Evolutionary conservation across 768 basidiomycete genomes (phyloP).

Genomic region (Hortiboletus flavorubellus): DNA sequence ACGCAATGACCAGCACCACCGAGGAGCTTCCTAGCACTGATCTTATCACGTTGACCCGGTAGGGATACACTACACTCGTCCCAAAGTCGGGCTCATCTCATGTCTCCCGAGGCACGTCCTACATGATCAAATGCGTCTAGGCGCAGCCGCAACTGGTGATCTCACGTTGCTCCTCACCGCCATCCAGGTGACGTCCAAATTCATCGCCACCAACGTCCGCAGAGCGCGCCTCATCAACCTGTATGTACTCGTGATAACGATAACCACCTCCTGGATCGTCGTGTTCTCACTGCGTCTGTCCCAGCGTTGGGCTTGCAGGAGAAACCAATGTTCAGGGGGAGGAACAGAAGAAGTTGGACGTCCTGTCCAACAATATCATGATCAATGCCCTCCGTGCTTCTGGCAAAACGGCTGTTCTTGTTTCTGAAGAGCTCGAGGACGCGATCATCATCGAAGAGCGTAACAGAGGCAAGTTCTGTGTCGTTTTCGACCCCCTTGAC

Average conservation of each 20-base stretch:
- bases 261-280: not conserved
- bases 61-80: slow-evolving; percentile 18
- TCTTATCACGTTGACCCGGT: slow-evolving; percentile 92
- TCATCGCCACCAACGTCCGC: slow-evolving; percentile 97
- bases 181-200: slow-evolving; percentile 94
- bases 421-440: slow-evolving; percentile 93
- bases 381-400: slow-evolving; percentile 93
- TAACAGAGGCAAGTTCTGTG: slow-evolving; percentile 87
- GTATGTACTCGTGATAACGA: slow-evolving; percentile 43
- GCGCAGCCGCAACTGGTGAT: slow-evolving; percentile 85
- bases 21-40: slow-evolving; percentile 80
- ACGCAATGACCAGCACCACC: slow-evolving; percentile 25
- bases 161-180: slow-evolving; percentile 91
- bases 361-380: slow-evolving; percentile 99
- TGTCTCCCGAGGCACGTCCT: slow-evolving; percentile 70
- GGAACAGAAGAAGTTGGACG: slow-evolving; percentile 98
- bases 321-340: slow-evolving; percentile 97
- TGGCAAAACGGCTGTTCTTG: slow-evolving; percentile 95
- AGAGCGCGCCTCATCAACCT: slow-evolving; percentile 97
- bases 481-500: slow-evolving; percentile 97
- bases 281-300: not conserved
- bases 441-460: slow-evolving; percentile 85
- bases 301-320: slow-evolving; percentile 93
- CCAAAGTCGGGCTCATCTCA: slow-evolving; percentile 3
- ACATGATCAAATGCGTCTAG: slow-evolving; percentile 78